Percentiles rank a stretch among this genome's conserved stretches.
These are phyloP conservation scores for Pseudozyma sp. DNA, from an alignment of 1,284 basidiomycete genomes.

Conservation along the genomic window DNA sequence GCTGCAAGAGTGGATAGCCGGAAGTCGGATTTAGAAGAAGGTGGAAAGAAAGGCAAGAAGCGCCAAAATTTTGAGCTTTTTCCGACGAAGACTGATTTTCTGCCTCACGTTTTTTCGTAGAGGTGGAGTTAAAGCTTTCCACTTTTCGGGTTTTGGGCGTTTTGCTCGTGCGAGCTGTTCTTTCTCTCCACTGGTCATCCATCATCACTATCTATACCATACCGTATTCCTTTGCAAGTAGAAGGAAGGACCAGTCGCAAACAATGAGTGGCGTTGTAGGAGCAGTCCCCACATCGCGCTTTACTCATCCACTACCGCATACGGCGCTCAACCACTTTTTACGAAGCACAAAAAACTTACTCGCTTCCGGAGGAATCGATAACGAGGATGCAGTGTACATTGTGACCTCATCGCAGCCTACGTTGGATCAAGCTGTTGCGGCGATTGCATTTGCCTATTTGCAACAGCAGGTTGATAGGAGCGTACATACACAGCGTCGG, in stretches of 20 bases:
- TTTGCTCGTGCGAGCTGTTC: neutral
- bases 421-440: slow-evolving; percentile 35
- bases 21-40: slow-evolving; percentile 23
- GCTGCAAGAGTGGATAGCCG: slow-evolving; percentile 29
- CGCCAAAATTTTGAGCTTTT: slow-evolving; percentile 8
- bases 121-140: slow-evolving; percentile 14
- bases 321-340: slow-evolving; percentile 49
- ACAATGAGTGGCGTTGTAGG: slow-evolving; percentile 12
- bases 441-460: slow-evolving; percentile 35
- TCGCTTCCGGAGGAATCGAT: slow-evolving; percentile 40
- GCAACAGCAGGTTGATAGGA: slow-evolving; percentile 23
- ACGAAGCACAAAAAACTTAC: slow-evolving; percentile 34
- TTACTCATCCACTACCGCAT: slow-evolving; percentile 35
- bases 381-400: slow-evolving; percentile 50
- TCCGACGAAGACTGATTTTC: neutral
- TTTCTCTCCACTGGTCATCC: neutral
- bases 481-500: slow-evolving; percentile 25
- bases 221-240: neutral
- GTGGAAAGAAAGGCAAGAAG: slow-evolving; percentile 2
- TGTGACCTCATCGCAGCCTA: slow-evolving; percentile 24
- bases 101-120: neutral
- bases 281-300: slow-evolving; percentile 28
- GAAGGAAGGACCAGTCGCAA: slow-evolving; percentile 8
- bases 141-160: neutral
- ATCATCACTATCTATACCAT: neutral